Conservation (phyloP, 2,329 filamentous ascomycete species). For the Xylariaceae sp. region DNA sequence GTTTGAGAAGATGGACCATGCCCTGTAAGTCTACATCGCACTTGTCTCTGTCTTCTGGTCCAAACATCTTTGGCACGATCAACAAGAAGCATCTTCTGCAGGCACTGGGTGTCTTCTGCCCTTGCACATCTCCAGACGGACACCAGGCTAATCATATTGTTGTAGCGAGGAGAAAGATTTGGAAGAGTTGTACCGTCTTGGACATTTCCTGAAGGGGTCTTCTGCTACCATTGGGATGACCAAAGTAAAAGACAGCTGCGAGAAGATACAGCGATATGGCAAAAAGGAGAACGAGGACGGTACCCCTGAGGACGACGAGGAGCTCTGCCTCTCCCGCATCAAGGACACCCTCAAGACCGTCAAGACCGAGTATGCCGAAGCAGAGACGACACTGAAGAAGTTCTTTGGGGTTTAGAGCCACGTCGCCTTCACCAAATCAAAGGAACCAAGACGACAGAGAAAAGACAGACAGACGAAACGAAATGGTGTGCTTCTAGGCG, state of each 20-base stretch:
- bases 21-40: constrained; percentile 62
- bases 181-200: constrained; percentile 72
- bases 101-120: not conserved
- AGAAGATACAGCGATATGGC: constrained; percentile 94
- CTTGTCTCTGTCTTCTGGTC: constrained; percentile 1
- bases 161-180: constrained; percentile 67
- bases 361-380: constrained; percentile 73
- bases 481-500: not conserved
- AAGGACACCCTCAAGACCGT: constrained; percentile 66
- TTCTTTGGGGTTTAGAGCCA: constrained; percentile 55
- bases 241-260: constrained; percentile 89
- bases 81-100: constrained; percentile 2
- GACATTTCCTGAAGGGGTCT: constrained; percentile 96
- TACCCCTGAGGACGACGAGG: constrained; percentile 61
- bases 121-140: not conserved
- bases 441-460: too few relatives aligned
- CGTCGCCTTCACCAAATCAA: not conserved
- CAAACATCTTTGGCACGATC: constrained; percentile 4
- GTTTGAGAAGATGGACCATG: constrained; percentile 78
- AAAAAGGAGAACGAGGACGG: constrained; percentile 78
- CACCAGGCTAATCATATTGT: constrained; percentile 1
- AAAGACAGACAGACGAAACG: too few relatives aligned
- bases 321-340: constrained; percentile 68
- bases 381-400: constrained; percentile 65
- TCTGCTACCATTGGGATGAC: constrained; percentile 89